Evolutionary conservation across 192 early-diverging fungal genomes (phyloP).

Genomic region (Coemansia sp.): DNA sequence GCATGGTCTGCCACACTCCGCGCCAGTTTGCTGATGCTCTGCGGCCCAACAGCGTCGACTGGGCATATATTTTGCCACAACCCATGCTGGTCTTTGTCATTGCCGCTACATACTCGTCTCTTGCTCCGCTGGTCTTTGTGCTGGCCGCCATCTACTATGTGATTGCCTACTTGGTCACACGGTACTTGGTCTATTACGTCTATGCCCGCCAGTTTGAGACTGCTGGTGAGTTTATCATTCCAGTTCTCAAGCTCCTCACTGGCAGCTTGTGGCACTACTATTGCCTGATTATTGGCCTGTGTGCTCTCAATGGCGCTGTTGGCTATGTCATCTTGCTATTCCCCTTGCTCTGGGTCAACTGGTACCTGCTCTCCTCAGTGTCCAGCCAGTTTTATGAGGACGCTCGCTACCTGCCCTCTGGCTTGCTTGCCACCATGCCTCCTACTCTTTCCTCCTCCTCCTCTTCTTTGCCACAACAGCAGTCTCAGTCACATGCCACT

Average conservation of each 20-base stretch:
- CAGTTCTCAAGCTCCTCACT: constrained; percentile 43
- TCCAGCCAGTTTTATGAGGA: constrained; percentile 48
- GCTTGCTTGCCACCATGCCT: constrained; percentile 14
- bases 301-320: constrained; percentile 45
- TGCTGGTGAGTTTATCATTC: constrained; percentile 59
- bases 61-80: constrained; percentile 68
- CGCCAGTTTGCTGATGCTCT: constrained; percentile 75
- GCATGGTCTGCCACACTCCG: constrained; percentile 73
- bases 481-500: background rate
- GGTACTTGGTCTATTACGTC: constrained; percentile 79
- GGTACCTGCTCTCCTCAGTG: constrained; percentile 39
- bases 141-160: constrained; percentile 72
- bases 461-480: background rate
- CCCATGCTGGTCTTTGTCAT: constrained; percentile 77
- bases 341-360: constrained; percentile 49
- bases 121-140: constrained; percentile 70
- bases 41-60: constrained; percentile 67
- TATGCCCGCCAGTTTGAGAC: constrained; percentile 76
- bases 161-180: constrained; percentile 66
- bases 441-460: background rate
- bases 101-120: constrained; percentile 73
- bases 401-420: constrained; percentile 41
- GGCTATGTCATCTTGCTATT: constrained; percentile 44
- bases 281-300: constrained; percentile 51
- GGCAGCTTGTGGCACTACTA: constrained; percentile 57